A percentile compares a stretch with the other conserved stretches of the same genome.
Evolutionary conservation across 805 yeast genomes (phyloP).

Genomic region (Zygoascus flipseniorum): DNA sequence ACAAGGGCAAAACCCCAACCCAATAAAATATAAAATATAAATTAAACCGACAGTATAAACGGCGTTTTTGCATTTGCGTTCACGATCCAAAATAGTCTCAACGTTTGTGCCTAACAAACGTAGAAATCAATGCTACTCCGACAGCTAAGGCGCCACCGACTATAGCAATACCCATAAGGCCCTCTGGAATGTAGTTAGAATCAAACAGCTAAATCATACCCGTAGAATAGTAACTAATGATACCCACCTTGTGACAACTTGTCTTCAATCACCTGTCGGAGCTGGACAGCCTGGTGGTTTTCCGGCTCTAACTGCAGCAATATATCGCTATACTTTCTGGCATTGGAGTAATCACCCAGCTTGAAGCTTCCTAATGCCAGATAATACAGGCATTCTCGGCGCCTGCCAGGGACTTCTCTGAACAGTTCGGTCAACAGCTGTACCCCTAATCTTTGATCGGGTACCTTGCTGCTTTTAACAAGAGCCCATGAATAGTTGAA

Average conservation of each 20-base stretch:
- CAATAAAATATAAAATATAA: too few species aligned
- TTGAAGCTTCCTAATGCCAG: slow-evolving; percentile 81
- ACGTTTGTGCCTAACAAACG: slow-evolving; percentile 24
- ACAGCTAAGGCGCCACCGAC: slow-evolving; percentile 81
- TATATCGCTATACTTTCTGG: slow-evolving; percentile 77
- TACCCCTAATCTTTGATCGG: slow-evolving; percentile 72
- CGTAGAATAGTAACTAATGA: background rate
- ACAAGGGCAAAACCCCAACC: too few species aligned
- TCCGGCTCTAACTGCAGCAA: slow-evolving; percentile 74
- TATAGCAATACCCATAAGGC: slow-evolving; percentile 79
- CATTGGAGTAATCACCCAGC: slow-evolving; percentile 76
- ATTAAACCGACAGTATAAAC: too few species aligned
- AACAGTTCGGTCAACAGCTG: slow-evolving; percentile 52
- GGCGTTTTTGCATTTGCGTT: too few species aligned
- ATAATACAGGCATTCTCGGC: slow-evolving; percentile 86
- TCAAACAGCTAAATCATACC: background rate
- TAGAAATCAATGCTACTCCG: slow-evolving; percentile 53
- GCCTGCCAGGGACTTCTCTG: slow-evolving; percentile 68
- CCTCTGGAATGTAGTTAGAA: slow-evolving; percentile 40
- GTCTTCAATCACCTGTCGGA: slow-evolving; percentile 73
- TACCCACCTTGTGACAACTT: slow-evolving; percentile 53
- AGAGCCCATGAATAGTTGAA: slow-evolving; percentile 97
- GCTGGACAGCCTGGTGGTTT: slow-evolving; percentile 63
- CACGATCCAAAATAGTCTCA: background rate
- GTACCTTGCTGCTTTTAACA: slow-evolving; percentile 55